These are phyloP conservation scores for Silene vulgaris DNA, from an alignment of 179 eudicot genomes.

Conservation along the genomic window DNA sequence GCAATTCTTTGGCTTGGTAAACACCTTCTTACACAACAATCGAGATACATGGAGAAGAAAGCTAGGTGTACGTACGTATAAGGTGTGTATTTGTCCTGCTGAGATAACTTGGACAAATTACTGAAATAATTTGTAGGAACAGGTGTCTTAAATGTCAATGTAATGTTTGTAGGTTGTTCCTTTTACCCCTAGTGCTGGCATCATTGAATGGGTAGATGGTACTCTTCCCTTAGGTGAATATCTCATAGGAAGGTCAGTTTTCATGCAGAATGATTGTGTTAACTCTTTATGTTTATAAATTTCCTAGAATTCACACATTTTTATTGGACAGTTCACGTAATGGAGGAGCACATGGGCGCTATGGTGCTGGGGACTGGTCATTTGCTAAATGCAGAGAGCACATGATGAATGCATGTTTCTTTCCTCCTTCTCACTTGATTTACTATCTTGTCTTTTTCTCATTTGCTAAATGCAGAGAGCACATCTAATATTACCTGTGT, in stretches of 20 bases:
- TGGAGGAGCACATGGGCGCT: slow-evolving; percentile 98
- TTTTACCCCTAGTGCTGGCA: slow-evolving; percentile 99
- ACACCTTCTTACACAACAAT: slow-evolving; percentile 84
- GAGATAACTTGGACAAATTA: not conserved
- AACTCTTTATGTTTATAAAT: slow-evolving; percentile 11
- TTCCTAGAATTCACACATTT: slow-evolving; percentile 13
- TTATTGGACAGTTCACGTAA: slow-evolving; percentile 57
- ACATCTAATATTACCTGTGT: slow-evolving; percentile 1
- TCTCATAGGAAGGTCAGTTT: slow-evolving; percentile 82
- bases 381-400: slow-evolving; percentile 87
- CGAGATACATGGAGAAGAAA: slow-evolving; percentile 87
- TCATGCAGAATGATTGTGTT: slow-evolving; percentile 1
- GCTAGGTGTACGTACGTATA: slow-evolving; percentile 83
- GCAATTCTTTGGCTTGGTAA: slow-evolving; percentile 93
- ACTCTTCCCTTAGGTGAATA: slow-evolving; percentile 94
- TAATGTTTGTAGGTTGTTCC: slow-evolving; percentile 71
- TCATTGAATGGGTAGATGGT: slow-evolving; percentile 96
- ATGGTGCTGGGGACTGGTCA: slow-evolving; percentile 89
- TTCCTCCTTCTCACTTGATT: slow-evolving; percentile 13
- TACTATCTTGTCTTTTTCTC: not conserved
- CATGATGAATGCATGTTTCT: slow-evolving; percentile 61
- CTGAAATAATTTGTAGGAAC: slow-evolving; percentile 8
- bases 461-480: too few relatives aligned
- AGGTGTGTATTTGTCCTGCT: slow-evolving; percentile 44
- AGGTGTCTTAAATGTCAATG: slow-evolving; percentile 11